A percentile compares a stretch with the other conserved stretches of the same genome.
Conservation (phyloP, 177 flowering plant genomes). For the Vitis hybrid region DNA sequence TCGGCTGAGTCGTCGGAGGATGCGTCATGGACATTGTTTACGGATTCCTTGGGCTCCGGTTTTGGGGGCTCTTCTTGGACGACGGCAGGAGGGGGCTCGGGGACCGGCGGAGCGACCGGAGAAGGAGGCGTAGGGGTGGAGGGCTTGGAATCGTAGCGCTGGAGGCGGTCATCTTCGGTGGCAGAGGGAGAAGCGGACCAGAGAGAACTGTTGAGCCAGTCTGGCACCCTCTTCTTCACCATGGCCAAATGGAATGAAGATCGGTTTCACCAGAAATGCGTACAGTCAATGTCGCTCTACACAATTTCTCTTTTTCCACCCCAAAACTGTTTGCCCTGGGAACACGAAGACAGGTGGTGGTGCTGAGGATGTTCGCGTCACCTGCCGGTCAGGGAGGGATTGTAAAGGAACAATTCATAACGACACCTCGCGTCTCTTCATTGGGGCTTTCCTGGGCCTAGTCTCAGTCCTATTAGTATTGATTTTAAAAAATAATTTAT, state of each 20-base stretch:
- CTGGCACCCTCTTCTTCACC: slow-evolving; percentile 83
- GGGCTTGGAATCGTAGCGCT: slow-evolving; percentile 13
- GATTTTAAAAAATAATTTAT: too few species aligned
- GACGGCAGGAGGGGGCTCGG: slow-evolving; percentile 8
- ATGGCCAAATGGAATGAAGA: slow-evolving; percentile 12
- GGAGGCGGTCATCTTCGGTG: slow-evolving; percentile 26
- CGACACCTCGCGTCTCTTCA: too few species aligned
- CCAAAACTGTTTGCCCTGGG: too few species aligned
- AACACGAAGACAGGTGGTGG: too few species aligned
- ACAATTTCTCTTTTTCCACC: too few species aligned
- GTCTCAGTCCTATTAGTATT: too few species aligned
- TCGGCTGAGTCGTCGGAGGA: slow-evolving; percentile 38
- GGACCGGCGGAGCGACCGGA: slow-evolving; percentile 9
- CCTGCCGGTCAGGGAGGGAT: too few species aligned
- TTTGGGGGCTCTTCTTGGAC: slow-evolving; percentile 8
- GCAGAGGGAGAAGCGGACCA: slow-evolving; percentile 65
- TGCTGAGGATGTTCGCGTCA: too few species aligned
- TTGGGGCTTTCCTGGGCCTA: too few species aligned
- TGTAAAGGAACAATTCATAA: too few species aligned
- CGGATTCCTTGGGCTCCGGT: slow-evolving; percentile 21
- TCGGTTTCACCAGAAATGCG: too few species aligned
- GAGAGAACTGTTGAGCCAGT: slow-evolving; percentile 90
- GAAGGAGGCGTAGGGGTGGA: slow-evolving; percentile 7
- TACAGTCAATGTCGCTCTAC: too few species aligned
- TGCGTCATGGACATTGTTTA: slow-evolving; percentile 15